A percentile compares a stretch with the other conserved stretches of the same genome.
phyloP scores from a whole-genome alignment of 306 rosid genomes.

The Castanea crenata region DNA sequence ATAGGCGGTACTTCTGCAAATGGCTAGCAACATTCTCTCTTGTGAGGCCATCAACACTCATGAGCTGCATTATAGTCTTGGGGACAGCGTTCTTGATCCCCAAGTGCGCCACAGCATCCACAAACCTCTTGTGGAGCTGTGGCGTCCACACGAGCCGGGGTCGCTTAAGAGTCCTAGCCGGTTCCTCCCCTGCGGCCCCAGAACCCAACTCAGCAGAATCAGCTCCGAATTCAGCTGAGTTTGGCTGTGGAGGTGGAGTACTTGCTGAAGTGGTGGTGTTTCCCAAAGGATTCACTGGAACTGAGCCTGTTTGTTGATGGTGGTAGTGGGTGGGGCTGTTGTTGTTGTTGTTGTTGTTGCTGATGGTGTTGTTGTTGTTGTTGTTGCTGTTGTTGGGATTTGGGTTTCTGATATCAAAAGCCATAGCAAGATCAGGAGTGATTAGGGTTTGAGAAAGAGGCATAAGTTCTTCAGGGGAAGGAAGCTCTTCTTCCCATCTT shows the following conservation, averaged over 20 bases:
- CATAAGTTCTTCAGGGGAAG: slow-evolving; percentile 77
- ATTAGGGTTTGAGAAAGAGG: slow-evolving; percentile 96
- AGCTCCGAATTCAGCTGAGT: slow-evolving; percentile 71
- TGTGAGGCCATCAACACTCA: slow-evolving; percentile 97
- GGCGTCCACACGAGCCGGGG: slow-evolving; percentile 99
- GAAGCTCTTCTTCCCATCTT: slow-evolving; percentile 86
- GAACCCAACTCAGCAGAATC: slow-evolving; percentile 88
- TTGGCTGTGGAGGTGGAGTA: slow-evolving; percentile 44
- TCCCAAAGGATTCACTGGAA: slow-evolving; percentile 14
- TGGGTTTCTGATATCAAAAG: slow-evolving; percentile 75
- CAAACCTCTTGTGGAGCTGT: slow-evolving; percentile 92
- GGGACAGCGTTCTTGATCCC: slow-evolving; percentile 97
- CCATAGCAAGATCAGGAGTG: slow-evolving; percentile 90
- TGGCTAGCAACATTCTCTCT: slow-evolving; percentile 96
- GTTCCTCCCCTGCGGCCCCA: slow-evolving; percentile 82
- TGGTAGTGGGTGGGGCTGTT: slow-evolving; percentile 20
- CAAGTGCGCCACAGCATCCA: slow-evolving; percentile 91
- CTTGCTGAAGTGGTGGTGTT: slow-evolving; percentile 33
- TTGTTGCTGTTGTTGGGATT: slow-evolving; percentile 30
- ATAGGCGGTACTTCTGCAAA: slow-evolving; percentile 90
- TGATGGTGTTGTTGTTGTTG: slow-evolving; percentile 1
- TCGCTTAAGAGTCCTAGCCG: slow-evolving; percentile 90
- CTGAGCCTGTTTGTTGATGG: not conserved
- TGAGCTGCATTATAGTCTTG: slow-evolving; percentile 99
- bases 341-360: slow-evolving; percentile 29